phyloP scores from a whole-genome alignment of 1,139 yeast genomes.

The Candida sp. region DNA sequence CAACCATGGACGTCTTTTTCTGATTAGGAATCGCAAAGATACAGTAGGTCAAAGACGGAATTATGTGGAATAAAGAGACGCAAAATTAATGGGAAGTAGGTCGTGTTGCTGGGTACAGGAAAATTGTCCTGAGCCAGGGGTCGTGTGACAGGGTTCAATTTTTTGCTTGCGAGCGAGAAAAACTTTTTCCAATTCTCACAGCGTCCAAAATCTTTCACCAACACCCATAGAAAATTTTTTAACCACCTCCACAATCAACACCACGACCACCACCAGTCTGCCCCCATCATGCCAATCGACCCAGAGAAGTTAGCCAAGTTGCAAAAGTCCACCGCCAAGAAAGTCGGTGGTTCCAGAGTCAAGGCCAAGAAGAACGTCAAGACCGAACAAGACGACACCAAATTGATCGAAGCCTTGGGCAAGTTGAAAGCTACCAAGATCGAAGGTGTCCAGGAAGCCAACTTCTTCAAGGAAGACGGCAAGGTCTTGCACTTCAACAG shows the following conservation, averaged over 20 bases:
- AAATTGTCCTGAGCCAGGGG: neutral
- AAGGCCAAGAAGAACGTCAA: slow-evolving; percentile 71
- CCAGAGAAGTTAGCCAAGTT: slow-evolving; percentile 88
- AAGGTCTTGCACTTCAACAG: slow-evolving; percentile 95
- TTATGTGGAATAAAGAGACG: neutral
- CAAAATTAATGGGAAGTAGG: too few species aligned
- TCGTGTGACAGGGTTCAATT: slow-evolving; percentile 2
- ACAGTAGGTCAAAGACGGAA: neutral
- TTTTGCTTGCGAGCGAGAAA: neutral
- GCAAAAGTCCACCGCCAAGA: slow-evolving; percentile 73
- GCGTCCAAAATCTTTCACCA: slow-evolving; percentile 9
- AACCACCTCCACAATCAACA: neutral
- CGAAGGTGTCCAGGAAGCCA: slow-evolving; percentile 94
- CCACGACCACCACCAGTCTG: neutral
- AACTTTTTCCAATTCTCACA: neutral
- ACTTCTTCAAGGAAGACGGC: slow-evolving; percentile 97
- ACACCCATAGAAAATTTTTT: slow-evolving; percentile 6
- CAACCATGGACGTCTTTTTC: neutral
- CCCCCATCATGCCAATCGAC: slow-evolving; percentile 69
- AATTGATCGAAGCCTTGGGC: slow-evolving; percentile 87
- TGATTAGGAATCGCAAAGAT: neutral
- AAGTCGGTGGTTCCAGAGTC: slow-evolving; percentile 91
- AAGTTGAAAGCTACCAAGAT: slow-evolving; percentile 90
- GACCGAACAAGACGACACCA: slow-evolving; percentile 84
- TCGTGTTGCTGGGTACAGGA: too few species aligned